Evolutionary conservation across 1,284 basidiomycete genomes (phyloP).

Genomic region (Phenoliferia sp.): DNA sequence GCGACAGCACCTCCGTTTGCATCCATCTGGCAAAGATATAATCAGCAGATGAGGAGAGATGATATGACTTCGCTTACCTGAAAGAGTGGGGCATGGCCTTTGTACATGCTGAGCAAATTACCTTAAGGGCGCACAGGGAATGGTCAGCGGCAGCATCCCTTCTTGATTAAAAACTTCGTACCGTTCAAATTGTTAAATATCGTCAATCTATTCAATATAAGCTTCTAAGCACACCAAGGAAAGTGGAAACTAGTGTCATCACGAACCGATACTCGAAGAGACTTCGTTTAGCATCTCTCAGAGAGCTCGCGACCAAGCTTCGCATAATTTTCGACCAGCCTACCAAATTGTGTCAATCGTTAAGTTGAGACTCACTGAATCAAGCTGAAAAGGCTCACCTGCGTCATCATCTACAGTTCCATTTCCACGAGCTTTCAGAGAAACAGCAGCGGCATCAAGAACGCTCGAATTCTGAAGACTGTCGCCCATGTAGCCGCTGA

Average conservation of each 20-base stretch:
- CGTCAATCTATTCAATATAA: neutral
- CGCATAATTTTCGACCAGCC: neutral
- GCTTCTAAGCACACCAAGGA: neutral
- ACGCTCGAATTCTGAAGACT: neutral
- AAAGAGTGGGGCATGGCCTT: neutral
- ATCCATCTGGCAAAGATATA: neutral
- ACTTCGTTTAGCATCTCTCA: neutral
- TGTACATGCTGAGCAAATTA: neutral
- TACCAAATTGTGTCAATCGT: neutral
- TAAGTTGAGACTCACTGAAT: too few species aligned
- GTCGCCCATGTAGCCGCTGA: neutral
- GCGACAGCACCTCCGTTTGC: neutral
- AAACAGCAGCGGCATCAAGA: neutral
- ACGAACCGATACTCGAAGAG: neutral
- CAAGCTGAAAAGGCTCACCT: neutral
- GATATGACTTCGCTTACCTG: neutral
- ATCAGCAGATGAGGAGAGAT: neutral
- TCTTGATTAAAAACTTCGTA: neutral
- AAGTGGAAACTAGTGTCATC: neutral
- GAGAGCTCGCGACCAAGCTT: neutral
- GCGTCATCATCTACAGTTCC: neutral
- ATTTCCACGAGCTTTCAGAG: neutral
- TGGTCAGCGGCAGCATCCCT: neutral
- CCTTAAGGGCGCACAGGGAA: neutral
- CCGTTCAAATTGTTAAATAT: neutral